Base-by-base conservation (phyloP, 306 rosid genomes). In the Pyrus pyrifolia region DNA sequence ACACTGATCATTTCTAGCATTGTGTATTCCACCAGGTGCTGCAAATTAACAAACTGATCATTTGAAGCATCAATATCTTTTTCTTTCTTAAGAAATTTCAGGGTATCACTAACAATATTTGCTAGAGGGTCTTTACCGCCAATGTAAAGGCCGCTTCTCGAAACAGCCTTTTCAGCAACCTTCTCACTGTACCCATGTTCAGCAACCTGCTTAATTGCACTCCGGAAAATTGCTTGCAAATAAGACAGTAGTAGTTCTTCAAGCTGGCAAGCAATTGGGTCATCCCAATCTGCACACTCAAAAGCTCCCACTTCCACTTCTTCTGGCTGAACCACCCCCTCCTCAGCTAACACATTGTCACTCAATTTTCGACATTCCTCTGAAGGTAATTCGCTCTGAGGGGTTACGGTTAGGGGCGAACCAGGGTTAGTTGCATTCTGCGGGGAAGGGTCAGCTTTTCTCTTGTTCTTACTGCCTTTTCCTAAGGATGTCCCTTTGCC, bases 1-100 rank as follows among this genome's bases (percentile, higher is more conserved):
- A 88, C 80, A 70, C 84, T 71, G n/a, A 88, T 63, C 88, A 91
- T 85, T 85, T 91, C 96, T 75, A 86, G 45, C 86, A 91, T 68
- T 8, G 86, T 87, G 80, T 79, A 88, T 75, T 77, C 79, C 68
- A 72, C 77, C 77, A 91, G 62, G 65, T 84, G 90, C 84, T 81
- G 81, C 21, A 88, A 75, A 66, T 75, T 70, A 19, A 80, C 80
- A 78, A 90, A 88, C 53, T 77, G 21, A 3, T 78, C 84, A 10
- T 58, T 44, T 64, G 70, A 78, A 40, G 62, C 23, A 72, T 31
- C 29, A 23, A 51, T 22, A 35, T 65, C 82, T 59, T 80, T 78
- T 52, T 83, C 82, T n/a, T 35, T 30, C 76, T 81, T 77, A 40
- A 86, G 76, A 74, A 74, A 44, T 65, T 81, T 71, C 67, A 86